phyloP scores from a whole-genome alignment of 1,139 yeast species.

The Taphrina wiesneri region DNA sequence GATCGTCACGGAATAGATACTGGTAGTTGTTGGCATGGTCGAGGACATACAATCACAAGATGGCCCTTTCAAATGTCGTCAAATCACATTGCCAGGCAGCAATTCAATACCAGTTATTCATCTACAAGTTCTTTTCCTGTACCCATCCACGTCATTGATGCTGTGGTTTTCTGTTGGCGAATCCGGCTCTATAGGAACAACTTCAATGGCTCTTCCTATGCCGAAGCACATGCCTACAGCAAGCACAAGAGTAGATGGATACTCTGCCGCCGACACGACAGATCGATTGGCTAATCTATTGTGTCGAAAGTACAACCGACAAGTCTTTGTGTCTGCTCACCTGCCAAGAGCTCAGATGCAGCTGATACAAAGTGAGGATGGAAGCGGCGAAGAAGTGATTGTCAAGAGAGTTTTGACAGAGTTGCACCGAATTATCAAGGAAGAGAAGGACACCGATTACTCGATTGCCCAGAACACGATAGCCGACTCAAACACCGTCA shows the following conservation, averaged over 20 bases:
- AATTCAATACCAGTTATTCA: background rate
- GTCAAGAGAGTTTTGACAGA: background rate
- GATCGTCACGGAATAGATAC: too few species aligned
- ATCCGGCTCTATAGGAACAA: constrained; percentile 5
- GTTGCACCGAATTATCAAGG: background rate
- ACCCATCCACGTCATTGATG: constrained; percentile 32
- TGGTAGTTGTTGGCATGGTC: background rate
- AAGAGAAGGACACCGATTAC: background rate
- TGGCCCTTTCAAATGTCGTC: constrained; percentile 6
- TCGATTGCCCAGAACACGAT: background rate
- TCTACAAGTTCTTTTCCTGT: constrained; percentile 23
- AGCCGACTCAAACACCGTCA: background rate
- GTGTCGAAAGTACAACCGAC: constrained; percentile 3
- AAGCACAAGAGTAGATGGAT: constrained; percentile 25
- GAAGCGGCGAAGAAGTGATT: constrained; percentile 6
- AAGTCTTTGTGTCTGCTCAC: constrained; percentile 20
- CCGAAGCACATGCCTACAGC: constrained; percentile 4
- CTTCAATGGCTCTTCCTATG: constrained; percentile 28
- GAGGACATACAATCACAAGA: background rate
- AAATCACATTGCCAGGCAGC: constrained; percentile 13
- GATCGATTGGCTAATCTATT: constrained; percentile 23
- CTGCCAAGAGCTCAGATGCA: background rate
- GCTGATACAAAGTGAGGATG: constrained; percentile 2
- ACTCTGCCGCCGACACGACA: constrained; percentile 20
- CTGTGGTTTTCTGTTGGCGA: constrained; percentile 32